Evolutionary conservation across 2,329 filamentous ascomycete genomes (phyloP), one percentile per base, ranked within the genome.

Genomic region (Pezicula carpinea): DNA sequence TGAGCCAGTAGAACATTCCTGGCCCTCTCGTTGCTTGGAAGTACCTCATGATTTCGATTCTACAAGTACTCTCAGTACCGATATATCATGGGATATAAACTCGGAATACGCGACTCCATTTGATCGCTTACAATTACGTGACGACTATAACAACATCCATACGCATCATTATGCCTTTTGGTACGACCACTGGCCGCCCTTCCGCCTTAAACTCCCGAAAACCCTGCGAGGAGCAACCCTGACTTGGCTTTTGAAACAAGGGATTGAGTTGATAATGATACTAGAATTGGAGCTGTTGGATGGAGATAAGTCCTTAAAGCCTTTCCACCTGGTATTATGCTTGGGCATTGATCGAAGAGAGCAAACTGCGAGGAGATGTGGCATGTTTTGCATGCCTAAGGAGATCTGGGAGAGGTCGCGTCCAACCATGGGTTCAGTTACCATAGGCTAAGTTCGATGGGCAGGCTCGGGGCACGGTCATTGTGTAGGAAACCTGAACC

Each of bases 231-330:
- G 43, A 39, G 15, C 15, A 32, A 45, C 33, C 29, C 31, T 45
- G 4, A 26, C 43, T 18, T 38, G 43, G 43, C 43, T 45, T 23
- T 19, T 45, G 21, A 15, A 22, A n/a, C 32, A 45, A 13, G 43
- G 43, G 6, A 21, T 45, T 4, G 43, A 45, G 17, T 39, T 45
- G 19, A 14, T 45, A 18, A 45, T 13, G 14, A 45, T 45, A 2
- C 10, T 31, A 8, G 43, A 45, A 29, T 29, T 21, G 15, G 22
- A 41, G 22, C 10, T 41, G 5, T 15, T 26, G 4, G 22, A 41
- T 14, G 39, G 17, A 26, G 39, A 36, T 17, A 14, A 36, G 34
- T 17, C 15, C 10, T 36, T 36, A 19, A 36, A 36, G 6, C 34
- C 34, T 8, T 36, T 36, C n/a, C 10, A 36, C 14, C 34, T 36